A percentile compares a stretch with the other conserved stretches of the same genome.
These are phyloP conservation scores for Auriculariales sp. DNA, from an alignment of 768 basidiomycete species.

Conservation along the genomic window DNA sequence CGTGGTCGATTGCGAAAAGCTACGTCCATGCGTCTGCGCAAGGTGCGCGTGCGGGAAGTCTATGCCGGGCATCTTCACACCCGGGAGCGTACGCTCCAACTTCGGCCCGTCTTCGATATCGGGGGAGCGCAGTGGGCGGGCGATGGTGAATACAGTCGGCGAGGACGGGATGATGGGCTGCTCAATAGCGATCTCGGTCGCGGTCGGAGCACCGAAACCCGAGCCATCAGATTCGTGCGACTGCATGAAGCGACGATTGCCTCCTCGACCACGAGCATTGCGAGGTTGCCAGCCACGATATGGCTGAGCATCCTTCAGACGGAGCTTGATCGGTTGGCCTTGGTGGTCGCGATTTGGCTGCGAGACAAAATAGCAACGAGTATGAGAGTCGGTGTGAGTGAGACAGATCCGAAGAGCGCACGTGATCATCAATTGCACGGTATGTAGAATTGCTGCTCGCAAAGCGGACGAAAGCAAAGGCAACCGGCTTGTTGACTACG, in stretches of 20 bases:
- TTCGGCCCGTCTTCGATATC: background rate
- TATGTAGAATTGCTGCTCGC: constrained; percentile 45
- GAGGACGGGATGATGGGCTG: background rate
- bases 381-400: background rate
- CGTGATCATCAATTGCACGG: constrained; percentile 54
- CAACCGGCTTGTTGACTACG: constrained; percentile 48
- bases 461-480: constrained; percentile 70
- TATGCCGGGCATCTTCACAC: background rate
- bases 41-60: too few relatives aligned
- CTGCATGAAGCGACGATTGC: constrained; percentile 9
- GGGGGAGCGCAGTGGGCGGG: background rate
- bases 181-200: background rate
- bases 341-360: constrained; percentile 58
- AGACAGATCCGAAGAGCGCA: constrained; percentile 15
- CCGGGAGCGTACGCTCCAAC: background rate
- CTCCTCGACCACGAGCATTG: constrained; percentile 26
- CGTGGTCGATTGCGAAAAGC: too few relatives aligned
- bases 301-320: constrained; percentile 57
- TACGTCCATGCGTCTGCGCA: too few relatives aligned
- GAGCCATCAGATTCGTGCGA: background rate
- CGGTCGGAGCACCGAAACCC: too few relatives aligned
- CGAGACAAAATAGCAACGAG: constrained; percentile 3
- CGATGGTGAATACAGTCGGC: background rate
- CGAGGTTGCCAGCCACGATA: constrained; percentile 31
- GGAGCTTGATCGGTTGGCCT: constrained; percentile 61